Conservation (phyloP, 371 early-diverging fungal species). For the Phascolomyces articulosus region DNA sequence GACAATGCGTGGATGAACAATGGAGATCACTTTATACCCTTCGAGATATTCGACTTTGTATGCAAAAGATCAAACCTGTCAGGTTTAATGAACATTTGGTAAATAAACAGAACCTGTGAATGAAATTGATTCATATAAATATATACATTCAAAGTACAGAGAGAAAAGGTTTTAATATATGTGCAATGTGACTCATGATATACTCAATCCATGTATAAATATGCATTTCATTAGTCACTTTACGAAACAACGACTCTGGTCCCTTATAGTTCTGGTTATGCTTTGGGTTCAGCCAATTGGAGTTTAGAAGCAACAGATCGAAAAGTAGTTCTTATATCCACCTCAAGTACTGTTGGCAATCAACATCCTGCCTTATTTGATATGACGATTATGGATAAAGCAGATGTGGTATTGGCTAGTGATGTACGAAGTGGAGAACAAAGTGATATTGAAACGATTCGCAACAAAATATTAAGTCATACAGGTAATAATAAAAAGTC, state of each 20-base stretch:
- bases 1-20: constrained; percentile 1
- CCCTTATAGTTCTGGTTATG: constrained; percentile 69
- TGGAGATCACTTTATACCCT: constrained; percentile 7
- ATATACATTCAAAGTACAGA: neutral
- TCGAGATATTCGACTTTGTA: neutral
- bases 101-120: neutral
- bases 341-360: constrained; percentile 61
- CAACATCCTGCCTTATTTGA: constrained; percentile 78
- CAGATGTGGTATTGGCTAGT: constrained; percentile 58
- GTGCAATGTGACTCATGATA: too few species aligned
- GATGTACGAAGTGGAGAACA: constrained; percentile 32
- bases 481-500: constrained; percentile 27
- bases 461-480: constrained; percentile 26
- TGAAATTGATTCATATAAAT: neutral
- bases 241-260: constrained; percentile 48
- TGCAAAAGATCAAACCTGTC: constrained; percentile 7
- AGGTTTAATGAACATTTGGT: constrained; percentile 4
- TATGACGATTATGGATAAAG: constrained; percentile 52
- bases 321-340: constrained; percentile 67
- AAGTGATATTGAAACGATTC: constrained; percentile 21
- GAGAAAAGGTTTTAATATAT: too few species aligned
- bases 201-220: too few species aligned
- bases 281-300: constrained; percentile 79
- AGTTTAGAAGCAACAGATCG: constrained; percentile 63
- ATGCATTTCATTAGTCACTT: constrained; percentile 22